These are phyloP conservation scores for Aspergillus flavus DNA, from an alignment of 2,329 filamentous ascomycete species.

Conservation along the genomic window DNA sequence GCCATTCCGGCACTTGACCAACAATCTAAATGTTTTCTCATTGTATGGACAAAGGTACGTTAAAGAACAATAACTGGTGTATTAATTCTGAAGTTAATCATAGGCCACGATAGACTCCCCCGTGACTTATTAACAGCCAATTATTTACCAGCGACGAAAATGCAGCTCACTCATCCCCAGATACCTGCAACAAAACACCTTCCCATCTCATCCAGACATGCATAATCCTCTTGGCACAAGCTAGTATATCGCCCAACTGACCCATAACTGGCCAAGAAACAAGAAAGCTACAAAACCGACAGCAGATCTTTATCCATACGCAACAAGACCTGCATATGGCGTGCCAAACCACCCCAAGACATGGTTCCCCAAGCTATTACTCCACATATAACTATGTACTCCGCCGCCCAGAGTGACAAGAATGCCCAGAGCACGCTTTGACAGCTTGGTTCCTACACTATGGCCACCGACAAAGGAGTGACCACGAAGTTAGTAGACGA, in stretches of 20 bases:
- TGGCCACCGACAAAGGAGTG: background rate
- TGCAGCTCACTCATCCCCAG: background rate
- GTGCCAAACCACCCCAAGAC: background rate
- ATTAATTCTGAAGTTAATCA: background rate
- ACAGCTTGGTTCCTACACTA: background rate
- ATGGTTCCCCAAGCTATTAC: background rate
- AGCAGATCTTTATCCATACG: background rate
- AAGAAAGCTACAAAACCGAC: background rate
- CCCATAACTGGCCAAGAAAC: background rate
- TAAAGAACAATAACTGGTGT: background rate
- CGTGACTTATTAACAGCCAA: background rate
- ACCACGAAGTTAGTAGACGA: background rate
- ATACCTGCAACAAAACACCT: background rate
- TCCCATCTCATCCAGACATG: background rate
- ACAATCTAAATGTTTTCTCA: background rate
- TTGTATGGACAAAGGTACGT: background rate
- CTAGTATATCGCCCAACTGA: background rate
- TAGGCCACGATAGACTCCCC: background rate
- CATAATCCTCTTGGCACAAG: background rate
- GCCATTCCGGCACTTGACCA: conserved; percentile 1
- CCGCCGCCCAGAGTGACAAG: background rate
- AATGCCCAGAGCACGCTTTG: background rate
- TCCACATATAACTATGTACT: background rate
- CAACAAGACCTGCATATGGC: conserved; percentile 2
- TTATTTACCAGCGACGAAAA: background rate